Evolutionary conservation across 495 filamentous ascomycete genomes (phyloP).

Genomic region (Aspergillus coremiiformis): DNA sequence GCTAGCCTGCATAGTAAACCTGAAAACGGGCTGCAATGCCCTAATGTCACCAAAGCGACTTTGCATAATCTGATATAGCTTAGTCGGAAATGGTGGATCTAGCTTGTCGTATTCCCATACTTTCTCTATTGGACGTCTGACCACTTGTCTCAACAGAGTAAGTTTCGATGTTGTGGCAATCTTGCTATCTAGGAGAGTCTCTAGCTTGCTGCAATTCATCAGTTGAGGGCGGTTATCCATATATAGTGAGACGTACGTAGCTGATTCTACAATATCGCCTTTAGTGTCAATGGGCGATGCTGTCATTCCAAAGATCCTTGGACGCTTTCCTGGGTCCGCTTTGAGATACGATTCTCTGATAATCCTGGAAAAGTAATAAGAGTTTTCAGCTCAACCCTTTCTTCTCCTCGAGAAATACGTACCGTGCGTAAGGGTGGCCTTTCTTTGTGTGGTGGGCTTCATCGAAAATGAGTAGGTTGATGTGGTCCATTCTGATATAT

Average conservation of each 20-base stretch:
- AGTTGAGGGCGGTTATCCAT: background rate
- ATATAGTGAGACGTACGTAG: constrained; percentile 35
- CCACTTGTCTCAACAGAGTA: constrained; percentile 48
- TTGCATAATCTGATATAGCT: constrained; percentile 52
- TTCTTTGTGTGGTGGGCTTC: constrained; percentile 97
- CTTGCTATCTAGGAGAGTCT: constrained; percentile 65
- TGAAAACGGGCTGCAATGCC: constrained; percentile 52
- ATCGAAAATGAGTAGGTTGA: constrained; percentile 92
- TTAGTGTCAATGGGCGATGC: constrained; percentile 91
- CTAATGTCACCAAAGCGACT: constrained; percentile 48
- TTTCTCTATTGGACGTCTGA: constrained; percentile 55
- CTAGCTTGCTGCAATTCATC: constrained; percentile 51
- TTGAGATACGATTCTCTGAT: constrained; percentile 76
- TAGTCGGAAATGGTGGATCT: constrained; percentile 50
- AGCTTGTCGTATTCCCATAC: constrained; percentile 51
- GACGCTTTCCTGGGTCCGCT: constrained; percentile 42
- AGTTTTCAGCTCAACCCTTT: background rate
- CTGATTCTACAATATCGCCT: constrained; percentile 59
- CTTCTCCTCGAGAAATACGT: constrained; percentile 1
- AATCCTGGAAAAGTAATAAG: constrained; percentile 45
- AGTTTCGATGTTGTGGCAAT: constrained; percentile 77
- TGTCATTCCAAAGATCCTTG: constrained; percentile 93
- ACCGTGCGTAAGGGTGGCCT: constrained; percentile 81
- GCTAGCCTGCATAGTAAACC: constrained; percentile 48
- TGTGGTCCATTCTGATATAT: constrained; percentile 71